Conservation (phyloP, 2,329 filamentous ascomycete species). For the Aureobasidium sp. region DNA sequence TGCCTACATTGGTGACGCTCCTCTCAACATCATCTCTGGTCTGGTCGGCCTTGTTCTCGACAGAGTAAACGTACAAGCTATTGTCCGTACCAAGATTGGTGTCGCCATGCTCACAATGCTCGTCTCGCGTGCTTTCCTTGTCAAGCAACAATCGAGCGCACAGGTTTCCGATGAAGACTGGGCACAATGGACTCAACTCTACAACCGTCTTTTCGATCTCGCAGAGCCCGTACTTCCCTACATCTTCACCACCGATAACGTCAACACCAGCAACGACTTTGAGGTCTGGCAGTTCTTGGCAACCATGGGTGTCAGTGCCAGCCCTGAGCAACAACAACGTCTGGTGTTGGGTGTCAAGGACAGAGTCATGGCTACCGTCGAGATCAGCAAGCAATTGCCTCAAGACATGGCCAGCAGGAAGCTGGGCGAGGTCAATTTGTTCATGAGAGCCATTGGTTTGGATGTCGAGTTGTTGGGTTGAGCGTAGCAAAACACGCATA, state of each 20-base stretch:
- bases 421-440: slow-evolving; percentile 88
- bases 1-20: slow-evolving; percentile 82
- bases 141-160: slow-evolving; percentile 68
- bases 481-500: slow-evolving; percentile 19
- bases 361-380: slow-evolving; percentile 90
- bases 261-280: slow-evolving; percentile 68
- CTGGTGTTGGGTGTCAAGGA: slow-evolving; percentile 96
- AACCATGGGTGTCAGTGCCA: slow-evolving; percentile 87
- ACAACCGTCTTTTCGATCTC: slow-evolving; percentile 79
- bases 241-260: slow-evolving; percentile 88
- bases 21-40: slow-evolving; percentile 83
- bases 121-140: slow-evolving; percentile 83
- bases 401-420: slow-evolving; percentile 76
- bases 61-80: slow-evolving; percentile 73
- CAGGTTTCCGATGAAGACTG: slow-evolving; percentile 66
- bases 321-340: slow-evolving; percentile 88
- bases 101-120: slow-evolving; percentile 89
- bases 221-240: slow-evolving; percentile 76
- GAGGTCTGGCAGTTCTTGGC: slow-evolving; percentile 98
- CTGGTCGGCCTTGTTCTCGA: slow-evolving; percentile 77
- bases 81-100: slow-evolving; percentile 81
- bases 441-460: slow-evolving; percentile 97
- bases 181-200: slow-evolving; percentile 75
- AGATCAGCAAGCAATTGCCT: slow-evolving; percentile 80
- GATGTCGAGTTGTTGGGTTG: slow-evolving; percentile 74